Evolutionary conservation across 495 filamentous ascomycete genomes (phyloP).

Genomic region (Hypoxylon trugodes): DNA sequence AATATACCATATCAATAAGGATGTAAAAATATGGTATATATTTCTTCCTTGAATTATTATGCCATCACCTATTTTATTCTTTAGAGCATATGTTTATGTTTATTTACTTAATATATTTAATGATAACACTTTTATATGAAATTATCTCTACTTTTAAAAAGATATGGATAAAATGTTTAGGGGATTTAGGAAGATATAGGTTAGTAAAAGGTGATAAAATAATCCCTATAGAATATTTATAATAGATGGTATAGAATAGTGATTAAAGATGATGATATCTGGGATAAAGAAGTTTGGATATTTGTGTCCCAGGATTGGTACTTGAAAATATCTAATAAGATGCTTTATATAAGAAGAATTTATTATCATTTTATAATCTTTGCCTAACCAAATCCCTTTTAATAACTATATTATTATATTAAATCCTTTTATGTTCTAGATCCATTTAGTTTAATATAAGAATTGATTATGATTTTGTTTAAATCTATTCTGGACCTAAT

Average conservation of each 20-base stretch:
- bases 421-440: slow-evolving; percentile 52
- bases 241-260: slow-evolving; percentile 61
- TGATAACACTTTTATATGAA: slow-evolving; percentile 75
- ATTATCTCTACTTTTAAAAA: slow-evolving; percentile 74
- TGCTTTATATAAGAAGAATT: slow-evolving; percentile 70
- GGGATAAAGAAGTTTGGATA: slow-evolving; percentile 77
- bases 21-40: slow-evolving; percentile 91
- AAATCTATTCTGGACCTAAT: slow-evolving; percentile 66
- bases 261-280: slow-evolving; percentile 71
- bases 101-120: slow-evolving; percentile 82
- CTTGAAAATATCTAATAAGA: slow-evolving; percentile 73
- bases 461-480: slow-evolving; percentile 76
- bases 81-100: slow-evolving; percentile 83
- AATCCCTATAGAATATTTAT: slow-evolving; percentile 3
- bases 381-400: slow-evolving; percentile 71
- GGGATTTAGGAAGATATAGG: slow-evolving; percentile 67
- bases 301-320: slow-evolving; percentile 80
- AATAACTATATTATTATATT: slow-evolving; percentile 75
- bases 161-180: slow-evolving; percentile 86
- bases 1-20: slow-evolving; percentile 81
- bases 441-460: slow-evolving; percentile 68
- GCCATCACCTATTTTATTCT: slow-evolving; percentile 71
- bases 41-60: slow-evolving; percentile 76
- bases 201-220: slow-evolving; percentile 8
- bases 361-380: slow-evolving; percentile 84